phyloP scores from a whole-genome alignment of 352 stramenopile species.

The Globisporangium paroecandrum region DNA sequence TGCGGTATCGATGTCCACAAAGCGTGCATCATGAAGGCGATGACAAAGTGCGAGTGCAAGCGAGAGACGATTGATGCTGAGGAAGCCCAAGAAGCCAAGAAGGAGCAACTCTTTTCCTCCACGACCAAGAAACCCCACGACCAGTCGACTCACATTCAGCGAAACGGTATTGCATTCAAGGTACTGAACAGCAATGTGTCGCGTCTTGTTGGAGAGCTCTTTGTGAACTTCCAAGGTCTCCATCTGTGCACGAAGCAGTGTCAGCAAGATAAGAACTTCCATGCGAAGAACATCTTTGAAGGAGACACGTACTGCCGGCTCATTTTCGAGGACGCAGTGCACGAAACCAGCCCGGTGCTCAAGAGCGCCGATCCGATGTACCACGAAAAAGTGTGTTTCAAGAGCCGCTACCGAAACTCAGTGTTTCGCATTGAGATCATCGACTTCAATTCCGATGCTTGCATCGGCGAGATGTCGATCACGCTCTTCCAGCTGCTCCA shows the following conservation, averaged over 20 bases:
- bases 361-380: conserved; percentile 87
- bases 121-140: conserved; percentile 4
- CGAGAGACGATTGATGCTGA: background rate
- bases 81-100: background rate
- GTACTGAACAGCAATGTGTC: conserved; percentile 43
- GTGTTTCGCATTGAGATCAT: conserved; percentile 72
- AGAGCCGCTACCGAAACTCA: conserved; percentile 54
- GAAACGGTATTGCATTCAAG: conserved; percentile 35
- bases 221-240: conserved; percentile 71
- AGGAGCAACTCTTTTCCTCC: background rate
- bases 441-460: conserved; percentile 78
- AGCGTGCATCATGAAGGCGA: conserved; percentile 85
- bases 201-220: conserved; percentile 52
- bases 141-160: conserved; percentile 21
- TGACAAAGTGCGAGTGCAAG: conserved; percentile 69
- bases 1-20: conserved; percentile 85
- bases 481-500: conserved; percentile 81
- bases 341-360: conserved; percentile 80
- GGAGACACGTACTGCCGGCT: conserved; percentile 84
- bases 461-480: conserved; percentile 62
- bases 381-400: conserved; percentile 79
- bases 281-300: conserved; percentile 86
- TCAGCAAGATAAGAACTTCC: conserved; percentile 46
- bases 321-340: conserved; percentile 55
- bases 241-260: conserved; percentile 87